These are phyloP conservation scores for Roridomyces roridus DNA, from an alignment of 768 basidiomycete genomes.

Conservation along the genomic window DNA sequence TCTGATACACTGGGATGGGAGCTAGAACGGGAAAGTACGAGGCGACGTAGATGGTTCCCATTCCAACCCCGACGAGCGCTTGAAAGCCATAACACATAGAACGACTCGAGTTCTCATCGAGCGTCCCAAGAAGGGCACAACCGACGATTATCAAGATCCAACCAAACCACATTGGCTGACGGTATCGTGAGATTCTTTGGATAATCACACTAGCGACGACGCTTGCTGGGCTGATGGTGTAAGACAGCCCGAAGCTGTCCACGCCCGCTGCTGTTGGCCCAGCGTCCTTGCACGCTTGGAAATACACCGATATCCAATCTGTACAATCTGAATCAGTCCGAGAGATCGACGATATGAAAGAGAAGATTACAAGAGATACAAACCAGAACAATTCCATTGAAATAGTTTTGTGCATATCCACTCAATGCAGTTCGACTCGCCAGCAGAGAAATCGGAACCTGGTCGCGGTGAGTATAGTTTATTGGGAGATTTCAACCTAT, in stretches of 20 bases:
- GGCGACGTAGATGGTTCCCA: constrained; percentile 26
- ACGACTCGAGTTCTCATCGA: background rate
- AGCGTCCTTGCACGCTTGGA: constrained; percentile 43
- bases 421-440: constrained; percentile 23
- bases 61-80: constrained; percentile 27
- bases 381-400: constrained; percentile 22
- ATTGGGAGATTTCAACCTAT: background rate
- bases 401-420: constrained; percentile 34
- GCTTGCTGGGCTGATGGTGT: background rate
- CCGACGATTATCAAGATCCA: constrained; percentile 5
- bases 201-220: background rate
- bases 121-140: constrained; percentile 7
- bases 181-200: background rate
- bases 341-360: constrained; percentile 27
- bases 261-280: constrained; percentile 39
- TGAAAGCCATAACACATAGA: constrained; percentile 25
- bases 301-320: constrained; percentile 50
- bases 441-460: background rate
- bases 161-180: background rate
- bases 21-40: constrained; percentile 55
- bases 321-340: background rate
- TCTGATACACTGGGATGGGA: constrained; percentile 44
- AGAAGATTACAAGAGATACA: constrained; percentile 2
- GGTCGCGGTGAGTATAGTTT: background rate
- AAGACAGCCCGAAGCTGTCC: background rate